Percentiles rank a stretch among this genome's conserved stretches.
These are phyloP conservation scores for Boletus barrowsii DNA, from an alignment of 768 basidiomycete species.

Conservation along the genomic window DNA sequence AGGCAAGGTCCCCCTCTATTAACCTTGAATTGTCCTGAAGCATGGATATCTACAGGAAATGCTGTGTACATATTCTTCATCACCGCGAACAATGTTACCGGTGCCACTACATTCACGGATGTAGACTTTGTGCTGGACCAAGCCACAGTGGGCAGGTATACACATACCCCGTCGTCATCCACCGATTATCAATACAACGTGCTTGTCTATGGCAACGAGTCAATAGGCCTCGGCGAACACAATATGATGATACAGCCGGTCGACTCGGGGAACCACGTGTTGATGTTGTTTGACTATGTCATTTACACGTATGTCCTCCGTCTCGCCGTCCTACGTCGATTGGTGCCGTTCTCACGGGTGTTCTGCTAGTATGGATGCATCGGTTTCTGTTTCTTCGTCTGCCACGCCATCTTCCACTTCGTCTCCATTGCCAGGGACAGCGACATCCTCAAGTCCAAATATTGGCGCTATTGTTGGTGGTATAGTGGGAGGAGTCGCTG, in stretches of 20 bases:
- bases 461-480: conserved; percentile 8
- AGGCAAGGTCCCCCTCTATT: not conserved
- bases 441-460: not conserved
- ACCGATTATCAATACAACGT: conserved; percentile 13
- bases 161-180: not conserved
- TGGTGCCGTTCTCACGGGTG: not conserved
- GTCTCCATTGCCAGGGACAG: too few relatives aligned
- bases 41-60: conserved; percentile 4
- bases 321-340: not conserved
- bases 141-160: not conserved
- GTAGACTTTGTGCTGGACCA: conserved; percentile 11
- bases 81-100: conserved; percentile 4
- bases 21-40: too few relatives aligned
- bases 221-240: conserved; percentile 2
- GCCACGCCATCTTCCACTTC: not conserved
- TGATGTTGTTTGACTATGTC: conserved; percentile 19
- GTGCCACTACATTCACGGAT: not conserved
- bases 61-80: conserved; percentile 20
- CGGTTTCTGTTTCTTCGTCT: not conserved
- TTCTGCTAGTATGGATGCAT: conserved; percentile 1
- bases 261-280: not conserved
- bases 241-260: conserved; percentile 7
- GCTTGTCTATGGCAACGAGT: conserved; percentile 9
- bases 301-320: conserved; percentile 13
- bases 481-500: not conserved